Percentiles rank a stretch among this genome's conserved stretches.
Evolutionary conservation across 768 basidiomycete genomes (phyloP).

Genomic region (Boletellus ananas): DNA sequence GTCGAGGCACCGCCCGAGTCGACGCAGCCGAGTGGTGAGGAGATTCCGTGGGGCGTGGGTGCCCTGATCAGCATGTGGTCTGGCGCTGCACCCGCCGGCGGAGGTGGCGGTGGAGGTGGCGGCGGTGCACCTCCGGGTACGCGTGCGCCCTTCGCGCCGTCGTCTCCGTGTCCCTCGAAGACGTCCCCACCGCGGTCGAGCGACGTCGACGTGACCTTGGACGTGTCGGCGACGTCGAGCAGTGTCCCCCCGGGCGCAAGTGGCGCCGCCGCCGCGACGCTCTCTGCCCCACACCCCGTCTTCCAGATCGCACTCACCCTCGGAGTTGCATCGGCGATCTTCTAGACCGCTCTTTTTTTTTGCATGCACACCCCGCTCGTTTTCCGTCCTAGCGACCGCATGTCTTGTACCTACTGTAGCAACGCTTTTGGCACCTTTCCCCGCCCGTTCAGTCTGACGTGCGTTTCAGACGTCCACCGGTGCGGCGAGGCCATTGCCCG

Average conservation of each 20-base stretch:
- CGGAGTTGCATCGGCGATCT: constrained; percentile 16
- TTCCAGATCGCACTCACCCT: constrained; percentile 18
- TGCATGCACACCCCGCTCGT: not conserved
- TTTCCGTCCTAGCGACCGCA: not conserved
- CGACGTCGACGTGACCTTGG: not conserved
- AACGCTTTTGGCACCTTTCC: not conserved
- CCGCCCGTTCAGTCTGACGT: not conserved
- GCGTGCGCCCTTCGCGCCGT: not conserved
- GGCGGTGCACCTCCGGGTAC: not conserved
- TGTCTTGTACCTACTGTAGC: constrained; percentile 1
- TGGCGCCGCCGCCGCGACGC: constrained; percentile 1
- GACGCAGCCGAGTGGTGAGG: constrained; percentile 47
- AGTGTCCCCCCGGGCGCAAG: constrained; percentile 1
- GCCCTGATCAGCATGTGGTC: constrained; percentile 44
- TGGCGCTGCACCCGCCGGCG: constrained; percentile 23
- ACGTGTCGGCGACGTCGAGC: not conserved
- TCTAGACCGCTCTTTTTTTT: constrained; percentile 9
- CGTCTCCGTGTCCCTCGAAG: not conserved
- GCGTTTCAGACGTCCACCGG: not conserved
- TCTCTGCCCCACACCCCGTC: not conserved
- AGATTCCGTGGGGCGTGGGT: constrained; percentile 68
- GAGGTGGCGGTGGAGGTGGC: not conserved
- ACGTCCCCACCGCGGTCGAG: not conserved
- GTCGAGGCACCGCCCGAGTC: constrained; percentile 47
- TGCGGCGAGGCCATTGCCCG: constrained; percentile 12